These are phyloP conservation scores for Tuber aestivum DNA, from an alignment of 495 filamentous ascomycete species.

Conservation along the genomic window DNA sequence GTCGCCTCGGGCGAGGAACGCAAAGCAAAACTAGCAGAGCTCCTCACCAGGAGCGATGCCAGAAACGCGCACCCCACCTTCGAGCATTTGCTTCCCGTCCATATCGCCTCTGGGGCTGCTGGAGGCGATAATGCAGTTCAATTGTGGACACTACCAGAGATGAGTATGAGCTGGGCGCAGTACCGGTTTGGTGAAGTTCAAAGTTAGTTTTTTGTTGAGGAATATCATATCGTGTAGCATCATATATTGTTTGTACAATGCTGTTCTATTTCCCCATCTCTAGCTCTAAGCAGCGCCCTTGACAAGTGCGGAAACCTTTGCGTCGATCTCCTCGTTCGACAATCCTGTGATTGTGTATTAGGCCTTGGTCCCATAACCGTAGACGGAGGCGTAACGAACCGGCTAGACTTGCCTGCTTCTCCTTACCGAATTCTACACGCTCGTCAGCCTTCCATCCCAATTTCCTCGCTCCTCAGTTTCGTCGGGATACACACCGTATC, in stretches of 20 bases:
- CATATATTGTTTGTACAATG: background rate
- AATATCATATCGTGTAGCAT: background rate
- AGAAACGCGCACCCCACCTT: slow-evolving; percentile 71
- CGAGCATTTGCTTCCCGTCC: slow-evolving; percentile 75
- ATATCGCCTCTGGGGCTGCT: slow-evolving; percentile 67
- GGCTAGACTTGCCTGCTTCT: slow-evolving; percentile 74
- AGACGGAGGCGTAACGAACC: slow-evolving; percentile 50
- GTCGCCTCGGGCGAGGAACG: slow-evolving; percentile 51
- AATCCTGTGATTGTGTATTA: slow-evolving; percentile 54
- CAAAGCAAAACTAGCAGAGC: slow-evolving; percentile 54
- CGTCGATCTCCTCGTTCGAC: slow-evolving; percentile 87
- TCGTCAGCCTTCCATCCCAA: background rate
- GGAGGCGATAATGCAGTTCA: slow-evolving; percentile 57
- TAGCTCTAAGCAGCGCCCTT: slow-evolving; percentile 46
- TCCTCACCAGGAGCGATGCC: slow-evolving; percentile 61
- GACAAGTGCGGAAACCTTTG: slow-evolving; percentile 73
- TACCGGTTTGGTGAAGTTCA: slow-evolving; percentile 65
- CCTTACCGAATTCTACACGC: slow-evolving; percentile 68
- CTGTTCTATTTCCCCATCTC: background rate
- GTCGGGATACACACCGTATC: slow-evolving; percentile 67
- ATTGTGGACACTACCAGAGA: slow-evolving; percentile 61
- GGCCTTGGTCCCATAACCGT: background rate
- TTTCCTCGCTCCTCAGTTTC: background rate
- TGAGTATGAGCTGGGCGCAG: slow-evolving; percentile 66
- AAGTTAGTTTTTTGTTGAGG: slow-evolving; percentile 4